Base-by-base conservation (phyloP, 2,329 filamentous ascomycete genomes). In the Trichoderma cornu-damae region DNA sequence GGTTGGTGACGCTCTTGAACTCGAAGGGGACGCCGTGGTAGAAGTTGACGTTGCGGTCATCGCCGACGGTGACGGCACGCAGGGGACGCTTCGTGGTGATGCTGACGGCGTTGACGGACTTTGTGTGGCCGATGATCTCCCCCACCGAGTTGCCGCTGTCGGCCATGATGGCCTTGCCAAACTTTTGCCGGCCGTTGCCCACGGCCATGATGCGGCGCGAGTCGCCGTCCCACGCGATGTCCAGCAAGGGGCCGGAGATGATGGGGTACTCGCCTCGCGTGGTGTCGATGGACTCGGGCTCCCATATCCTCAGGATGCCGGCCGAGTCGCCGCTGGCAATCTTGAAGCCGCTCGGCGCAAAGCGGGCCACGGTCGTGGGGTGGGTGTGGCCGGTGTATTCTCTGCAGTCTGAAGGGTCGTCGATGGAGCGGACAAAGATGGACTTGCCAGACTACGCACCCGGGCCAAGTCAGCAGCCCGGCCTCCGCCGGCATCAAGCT, bases 151-250 rank as follows among this genome's bases (percentile, higher is more conserved):
- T 99, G 62, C 94, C 94, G 68, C 90, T 95, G 74, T 97, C 94
- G 64, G 89, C 90, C 26, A 90, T 96, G 70, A 97, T 91, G 77
- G 90, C 96, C 72, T 93, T 89, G 12, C 93, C 93, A 70, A 90
- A 96, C 57, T 90, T 84, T 75, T 97, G 91, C 69, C 93, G 92
- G 51, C 94, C 94, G 66, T 97, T 89, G 43, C 94, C 94, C 4
- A 99, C 93, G 3, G 93, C 94, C 67, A 97, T 96, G 68, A 99
- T 87, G 49, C 94, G 87, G 77, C 96, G 92, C 60, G 89, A 96
- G 73, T 99, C 94, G 58, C 92, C 93, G 68, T 97, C 94, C 92
- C 94, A 99, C 1, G 91, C 93, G 63, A 99, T 84, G 71, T 99
- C 94, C 70, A 96, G 96, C 75, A 99, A 93, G 54, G 90, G 87